phyloP scores from a whole-genome alignment of 164 flowering plant species.

The Liriodendron chinense region DNA sequence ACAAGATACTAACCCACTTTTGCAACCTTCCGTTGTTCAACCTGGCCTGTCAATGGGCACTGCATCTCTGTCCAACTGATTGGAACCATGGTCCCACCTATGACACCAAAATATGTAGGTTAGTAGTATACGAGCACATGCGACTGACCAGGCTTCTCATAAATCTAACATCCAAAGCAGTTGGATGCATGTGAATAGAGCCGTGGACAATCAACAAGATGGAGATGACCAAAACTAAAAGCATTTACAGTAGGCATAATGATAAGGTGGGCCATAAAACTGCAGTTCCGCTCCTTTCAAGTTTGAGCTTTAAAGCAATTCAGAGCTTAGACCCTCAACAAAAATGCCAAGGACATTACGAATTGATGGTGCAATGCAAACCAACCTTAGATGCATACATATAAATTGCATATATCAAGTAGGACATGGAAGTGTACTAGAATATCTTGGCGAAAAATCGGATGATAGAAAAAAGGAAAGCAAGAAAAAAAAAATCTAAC shows the following conservation, averaged over 20 bases:
- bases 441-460: not conserved
- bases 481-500: constrained; percentile 35
- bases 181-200: not conserved
- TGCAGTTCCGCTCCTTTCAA: not conserved
- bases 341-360: too few species aligned
- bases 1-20: constrained; percentile 37
- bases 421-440: not conserved
- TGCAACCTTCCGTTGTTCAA: constrained; percentile 83
- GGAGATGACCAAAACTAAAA: too few species aligned
- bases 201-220: not conserved
- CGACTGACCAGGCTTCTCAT: not conserved
- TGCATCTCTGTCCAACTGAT: constrained; percentile 99
- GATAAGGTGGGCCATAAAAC: not conserved
- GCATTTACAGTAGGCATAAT: not conserved
- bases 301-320: not conserved
- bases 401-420: too few species aligned
- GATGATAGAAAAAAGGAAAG: not conserved
- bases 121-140: not conserved
- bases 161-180: not conserved
- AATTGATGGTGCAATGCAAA: too few species aligned
- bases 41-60: constrained; percentile 85
- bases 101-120: not conserved
- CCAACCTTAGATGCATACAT: too few species aligned
- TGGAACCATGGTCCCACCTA: constrained; percentile 84
- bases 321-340: not conserved